Evolutionary conservation across 2,329 filamentous ascomycete genomes (phyloP), one percentile per base, ranked within the genome.

Genomic region (Tolypocladium pustulatum): DNA sequence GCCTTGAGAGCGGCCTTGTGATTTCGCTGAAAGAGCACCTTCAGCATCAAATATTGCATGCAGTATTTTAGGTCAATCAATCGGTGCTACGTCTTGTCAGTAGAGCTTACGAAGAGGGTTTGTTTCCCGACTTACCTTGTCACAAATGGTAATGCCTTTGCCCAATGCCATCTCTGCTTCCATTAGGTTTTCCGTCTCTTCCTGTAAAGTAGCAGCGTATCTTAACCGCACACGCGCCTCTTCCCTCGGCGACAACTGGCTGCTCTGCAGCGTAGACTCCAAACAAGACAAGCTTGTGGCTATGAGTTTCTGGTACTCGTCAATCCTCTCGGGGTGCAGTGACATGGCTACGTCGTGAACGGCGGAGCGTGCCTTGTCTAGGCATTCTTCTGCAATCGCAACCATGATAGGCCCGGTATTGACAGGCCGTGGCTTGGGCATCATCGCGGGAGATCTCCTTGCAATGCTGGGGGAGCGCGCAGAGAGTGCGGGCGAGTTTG

Each of bases 171-270:
- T 87, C 70, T 92, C 89, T 1, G 87, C 86, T 64, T 90, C 85
- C 74, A 84, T 85, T 13, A 85, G 75, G 62, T 91, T 91, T 38
- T 89, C 86, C 2, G 89, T 92, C 72, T 93, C 89, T 62, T 90
- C 85, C 41, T 85, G 81, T 30, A 93, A 71, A 8, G 92, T 75
- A 38, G 81, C 84, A 1, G 88, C 88, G 71, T 91, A 91, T 65
- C 87, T 81, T 49, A 92, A 71, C 34, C 87, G 81, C 57, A 91
- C 74, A 58, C 81, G 82, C 12, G 87, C 89, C 69, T 92, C 89
- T 53, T 84, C 76, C 20, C 86, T 81, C 4, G 89, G 86, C 25
- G 80, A 73, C 22, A 89, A 72, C 59, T 80, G 79, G 51, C 77
- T 78, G 55, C 81, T 84, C 61, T 84, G 84, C 60, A 92, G 71